Evolutionary conservation across 140 eudicot genomes (phyloP).

Genomic region (Oenanthe javanica): DNA sequence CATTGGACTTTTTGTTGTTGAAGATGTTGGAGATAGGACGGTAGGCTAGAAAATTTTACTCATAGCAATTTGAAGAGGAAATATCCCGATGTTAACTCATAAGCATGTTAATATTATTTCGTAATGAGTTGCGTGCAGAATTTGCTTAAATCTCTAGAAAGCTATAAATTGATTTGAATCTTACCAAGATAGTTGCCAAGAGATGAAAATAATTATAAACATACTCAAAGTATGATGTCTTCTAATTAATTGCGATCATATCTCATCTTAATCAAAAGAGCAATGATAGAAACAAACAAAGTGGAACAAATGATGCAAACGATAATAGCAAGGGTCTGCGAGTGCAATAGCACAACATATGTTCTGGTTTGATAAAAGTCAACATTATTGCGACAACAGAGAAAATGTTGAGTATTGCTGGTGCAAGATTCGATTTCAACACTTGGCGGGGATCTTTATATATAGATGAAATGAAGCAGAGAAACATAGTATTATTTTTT

Average conservation of each 20-base stretch:
- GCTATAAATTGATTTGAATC: no score
- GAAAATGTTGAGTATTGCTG: neutral
- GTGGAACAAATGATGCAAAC: neutral
- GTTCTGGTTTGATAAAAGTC: neutral
- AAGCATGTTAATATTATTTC: no score
- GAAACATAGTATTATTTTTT: neutral
- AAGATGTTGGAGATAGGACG: no score
- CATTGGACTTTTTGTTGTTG: no score
- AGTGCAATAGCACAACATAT: neutral
- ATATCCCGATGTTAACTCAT: no score
- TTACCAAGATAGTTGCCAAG: no score
- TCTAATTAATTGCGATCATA: neutral
- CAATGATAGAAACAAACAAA: neutral
- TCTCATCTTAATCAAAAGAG: neutral
- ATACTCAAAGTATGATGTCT: neutral
- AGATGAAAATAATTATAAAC: neutral
- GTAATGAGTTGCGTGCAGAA: no score
- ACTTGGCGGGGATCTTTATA: neutral
- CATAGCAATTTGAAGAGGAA: no score
- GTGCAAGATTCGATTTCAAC: neutral
- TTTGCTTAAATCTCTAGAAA: no score
- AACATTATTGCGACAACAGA: neutral
- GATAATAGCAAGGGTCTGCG: neutral
- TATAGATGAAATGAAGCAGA: neutral
- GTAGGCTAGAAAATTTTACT: no score